Evolutionary conservation across 805 yeast genomes (phyloP), one percentile per base, ranked within the genome.

Genomic region (Starmerella floris): DNA sequence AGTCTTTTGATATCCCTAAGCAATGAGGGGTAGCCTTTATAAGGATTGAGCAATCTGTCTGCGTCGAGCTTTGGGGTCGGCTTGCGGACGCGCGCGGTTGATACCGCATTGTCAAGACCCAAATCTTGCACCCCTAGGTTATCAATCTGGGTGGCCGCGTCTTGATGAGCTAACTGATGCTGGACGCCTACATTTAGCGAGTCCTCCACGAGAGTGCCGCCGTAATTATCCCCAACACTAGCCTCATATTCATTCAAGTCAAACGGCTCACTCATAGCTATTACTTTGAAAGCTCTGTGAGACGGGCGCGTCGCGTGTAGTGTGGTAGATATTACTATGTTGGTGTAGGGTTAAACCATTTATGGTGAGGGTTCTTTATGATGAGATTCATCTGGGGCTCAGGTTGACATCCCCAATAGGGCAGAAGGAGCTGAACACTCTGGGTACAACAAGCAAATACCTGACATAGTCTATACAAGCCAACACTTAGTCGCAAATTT

Each of bases 1-100:
- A 60, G 48, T 15, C 56, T 43, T 13, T 54, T 42, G 21, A 51
- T 31, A 17, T 48, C 56, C 40, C 58, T 57, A 31, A 65, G 56
- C n/a, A 80, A 44, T 38, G 63, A 62, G 1, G 79, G 76, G 33
- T 81, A 56, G 1, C 88, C 91, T n/a, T 68, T 60, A 32, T 22
- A 31, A 3, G 62, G 62, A 2, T 73, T 63, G 5, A 74, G 53
- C 40, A 80, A 60, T 30, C 70, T 65, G 16, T 67, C 71, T 8
- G 70, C 72, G 15, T 74, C 74, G 26, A 81, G 43, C 23, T 53
- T 53, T 23, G 56, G 55, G 23, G 40, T 37, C 26, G 48, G 41
- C 27, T 40, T 36, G 8, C 50, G 46, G 23, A 43, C 31, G 4
- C 23, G 15, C 1, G 37, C 23, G 8, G 45, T 30, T 15, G 33